phyloP scores from a whole-genome alignment of 2,329 filamentous ascomycete species.

The Aspergillus pseudoterreus region DNA sequence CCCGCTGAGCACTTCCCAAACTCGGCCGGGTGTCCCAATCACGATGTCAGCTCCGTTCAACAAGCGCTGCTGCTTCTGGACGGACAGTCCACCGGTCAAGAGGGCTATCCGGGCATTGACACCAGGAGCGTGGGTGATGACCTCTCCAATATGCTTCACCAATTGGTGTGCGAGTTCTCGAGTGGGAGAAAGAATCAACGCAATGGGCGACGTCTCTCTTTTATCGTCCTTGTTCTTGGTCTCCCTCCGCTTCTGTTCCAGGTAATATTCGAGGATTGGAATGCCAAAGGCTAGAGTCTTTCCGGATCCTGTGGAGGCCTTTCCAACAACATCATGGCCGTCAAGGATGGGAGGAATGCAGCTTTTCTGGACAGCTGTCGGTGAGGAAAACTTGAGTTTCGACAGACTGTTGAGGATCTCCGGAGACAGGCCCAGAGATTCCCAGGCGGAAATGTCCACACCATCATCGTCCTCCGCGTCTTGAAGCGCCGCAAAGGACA shows the following conservation, averaged over 20 bases:
- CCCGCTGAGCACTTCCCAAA: slow-evolving; percentile 89
- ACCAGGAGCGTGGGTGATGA: slow-evolving; percentile 66
- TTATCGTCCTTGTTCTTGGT: slow-evolving; percentile 34
- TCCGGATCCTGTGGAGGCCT: slow-evolving; percentile 92
- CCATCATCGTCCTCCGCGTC: slow-evolving; percentile 53
- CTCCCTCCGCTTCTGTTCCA: slow-evolving; percentile 47
- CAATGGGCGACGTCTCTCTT: slow-evolving; percentile 54
- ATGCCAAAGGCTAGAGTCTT: slow-evolving; percentile 95
- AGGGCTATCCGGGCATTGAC: slow-evolving; percentile 65
- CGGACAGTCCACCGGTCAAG: slow-evolving; percentile 84
- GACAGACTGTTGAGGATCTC: slow-evolving; percentile 70
- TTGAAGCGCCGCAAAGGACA: slow-evolving; percentile 37
- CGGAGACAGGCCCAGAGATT: slow-evolving; percentile 67
- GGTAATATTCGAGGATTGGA: slow-evolving; percentile 81
- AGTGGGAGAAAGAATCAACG: slow-evolving; percentile 84
- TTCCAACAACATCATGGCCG: slow-evolving; percentile 89
- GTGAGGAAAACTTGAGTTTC: slow-evolving; percentile 72
- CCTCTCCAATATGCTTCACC: slow-evolving; percentile 70
- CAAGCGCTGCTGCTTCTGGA: slow-evolving; percentile 91
- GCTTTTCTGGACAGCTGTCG: slow-evolving; percentile 75
- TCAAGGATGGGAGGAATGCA: slow-evolving; percentile 78
- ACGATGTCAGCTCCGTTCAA: slow-evolving; percentile 83
- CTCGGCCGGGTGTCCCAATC: slow-evolving; percentile 83
- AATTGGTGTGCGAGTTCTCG: slow-evolving; percentile 92
- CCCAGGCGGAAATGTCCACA: slow-evolving; percentile 74